phyloP scores from a whole-genome alignment of 805 yeast species.

The Starmerella gropengiesseri region DNA sequence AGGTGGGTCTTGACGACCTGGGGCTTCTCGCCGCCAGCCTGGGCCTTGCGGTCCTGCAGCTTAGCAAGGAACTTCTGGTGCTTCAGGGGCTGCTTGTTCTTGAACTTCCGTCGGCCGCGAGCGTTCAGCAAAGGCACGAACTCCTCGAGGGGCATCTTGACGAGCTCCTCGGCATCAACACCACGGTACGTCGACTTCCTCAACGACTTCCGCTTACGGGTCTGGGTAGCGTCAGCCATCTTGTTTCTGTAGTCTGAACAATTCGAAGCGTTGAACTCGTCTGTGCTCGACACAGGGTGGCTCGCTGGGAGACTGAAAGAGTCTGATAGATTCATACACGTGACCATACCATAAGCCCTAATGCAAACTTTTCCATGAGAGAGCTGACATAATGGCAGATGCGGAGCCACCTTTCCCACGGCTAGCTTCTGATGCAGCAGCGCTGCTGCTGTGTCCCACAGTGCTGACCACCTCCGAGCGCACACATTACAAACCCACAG shows the following conservation, averaged over 20 bases:
- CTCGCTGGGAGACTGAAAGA: constrained; percentile 8
- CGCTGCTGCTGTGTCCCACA: no score
- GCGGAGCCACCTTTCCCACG: no score
- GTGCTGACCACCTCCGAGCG: no score
- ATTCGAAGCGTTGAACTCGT: constrained; percentile 4
- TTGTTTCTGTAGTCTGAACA: constrained; percentile 11
- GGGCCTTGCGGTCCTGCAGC: constrained; percentile 90
- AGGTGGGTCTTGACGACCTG: constrained; percentile 96
- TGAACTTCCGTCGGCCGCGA: constrained; percentile 99
- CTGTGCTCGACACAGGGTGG: constrained; percentile 6
- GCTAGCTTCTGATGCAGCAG: no score
- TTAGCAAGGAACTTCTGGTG: constrained; percentile 94
- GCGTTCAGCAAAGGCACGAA: constrained; percentile 94
- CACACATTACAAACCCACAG: no score
- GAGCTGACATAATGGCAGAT: no score
- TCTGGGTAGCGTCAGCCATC: constrained; percentile 28
- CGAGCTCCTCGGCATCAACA: constrained; percentile 88
- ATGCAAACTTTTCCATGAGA: background rate
- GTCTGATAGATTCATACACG: background rate
- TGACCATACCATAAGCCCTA: constrained; percentile 6
- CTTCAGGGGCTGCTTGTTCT: constrained; percentile 91
- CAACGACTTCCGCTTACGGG: constrained; percentile 62
- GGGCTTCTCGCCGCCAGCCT: constrained; percentile 76
- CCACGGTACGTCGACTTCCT: constrained; percentile 98
- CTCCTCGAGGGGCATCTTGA: constrained; percentile 91